Evolutionary conservation across 1,284 basidiomycete species (phyloP), one percentile per base, ranked within the genome.

Genomic region (Leccinum subspadiceum): DNA sequence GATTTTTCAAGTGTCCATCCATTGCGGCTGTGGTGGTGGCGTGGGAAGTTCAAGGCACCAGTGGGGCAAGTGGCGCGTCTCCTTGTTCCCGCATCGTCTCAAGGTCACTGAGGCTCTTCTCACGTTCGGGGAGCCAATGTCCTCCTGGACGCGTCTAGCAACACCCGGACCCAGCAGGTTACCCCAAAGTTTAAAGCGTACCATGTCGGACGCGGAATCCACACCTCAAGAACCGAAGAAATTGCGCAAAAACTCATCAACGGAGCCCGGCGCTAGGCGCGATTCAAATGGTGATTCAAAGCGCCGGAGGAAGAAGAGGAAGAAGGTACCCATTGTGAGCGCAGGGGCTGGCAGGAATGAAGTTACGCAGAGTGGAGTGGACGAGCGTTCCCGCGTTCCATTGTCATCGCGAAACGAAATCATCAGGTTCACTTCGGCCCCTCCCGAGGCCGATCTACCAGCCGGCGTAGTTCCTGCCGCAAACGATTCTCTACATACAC

Each of bases 261-360:
- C 56, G 24, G 73, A 67, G 39, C 59, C 70, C 4, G 54, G 63
- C 60, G 41, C 68, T 5, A 72, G 68, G 44, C 62, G 75, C 35
- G 77, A 79, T 59, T 56, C 73, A 5, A 73, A 66, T 54, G 61
- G 78, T 52, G 77, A 81, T 58, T 75, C 76, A 60, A 78, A 74
- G 64, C 79, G 75, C 56, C 71, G 74, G 59, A 78, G 63, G 62
- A 79, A 62, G 69, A 79, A 65, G 64, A 80, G 69, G 62, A 76
- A 71, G 68, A 79, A 78, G 64, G 62, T 64, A 0, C 73, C 81
- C 4, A 66, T 79, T 35, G 76, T 79, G 12, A 52, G 1, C 8
- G 8, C 29, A 24, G 58, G 53, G 0, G 5, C 54, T 2, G 0
- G 41, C 9, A 73, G 64, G 58, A 57, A 37, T 26, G 68, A 72